phyloP scores from a whole-genome alignment of 164 flowering plant genomes.

The Magnolia officinalis region DNA sequence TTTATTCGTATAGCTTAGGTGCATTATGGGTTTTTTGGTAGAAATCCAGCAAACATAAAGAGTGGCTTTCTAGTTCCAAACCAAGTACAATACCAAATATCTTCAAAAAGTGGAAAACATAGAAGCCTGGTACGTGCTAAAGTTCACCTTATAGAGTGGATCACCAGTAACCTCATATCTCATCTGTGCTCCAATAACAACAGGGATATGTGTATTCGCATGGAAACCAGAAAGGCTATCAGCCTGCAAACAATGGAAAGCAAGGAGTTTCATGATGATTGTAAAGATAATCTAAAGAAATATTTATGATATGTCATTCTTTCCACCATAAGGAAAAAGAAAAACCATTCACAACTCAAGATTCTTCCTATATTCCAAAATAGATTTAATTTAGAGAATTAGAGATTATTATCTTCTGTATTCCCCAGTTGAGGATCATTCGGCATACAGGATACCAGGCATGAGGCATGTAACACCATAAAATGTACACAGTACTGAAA shows the following conservation, averaged over 20 bases:
- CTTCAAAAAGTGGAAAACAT: background rate
- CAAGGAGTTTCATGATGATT: background rate
- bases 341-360: background rate
- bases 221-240: conserved; percentile 81
- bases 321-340: background rate
- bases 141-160: conserved; percentile 70
- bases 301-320: background rate
- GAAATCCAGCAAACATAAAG: background rate
- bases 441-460: no score
- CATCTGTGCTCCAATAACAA: conserved; percentile 90
- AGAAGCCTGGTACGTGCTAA: background rate
- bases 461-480: no score
- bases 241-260: conserved; percentile 46
- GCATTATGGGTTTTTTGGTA: background rate
- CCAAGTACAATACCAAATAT: background rate
- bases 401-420: no score
- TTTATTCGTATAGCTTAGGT: background rate
- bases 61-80: background rate
- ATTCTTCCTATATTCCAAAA: no score
- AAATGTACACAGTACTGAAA: no score
- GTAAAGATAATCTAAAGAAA: background rate
- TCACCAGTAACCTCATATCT: conserved; percentile 94
- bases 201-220: conserved; percentile 86
- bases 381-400: no score
- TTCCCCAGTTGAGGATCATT: no score